A percentile compares a stretch with the other conserved stretches of the same genome.
These are phyloP conservation scores for Russula earlei DNA, from an alignment of 768 basidiomycete genomes.

Conservation along the genomic window DNA sequence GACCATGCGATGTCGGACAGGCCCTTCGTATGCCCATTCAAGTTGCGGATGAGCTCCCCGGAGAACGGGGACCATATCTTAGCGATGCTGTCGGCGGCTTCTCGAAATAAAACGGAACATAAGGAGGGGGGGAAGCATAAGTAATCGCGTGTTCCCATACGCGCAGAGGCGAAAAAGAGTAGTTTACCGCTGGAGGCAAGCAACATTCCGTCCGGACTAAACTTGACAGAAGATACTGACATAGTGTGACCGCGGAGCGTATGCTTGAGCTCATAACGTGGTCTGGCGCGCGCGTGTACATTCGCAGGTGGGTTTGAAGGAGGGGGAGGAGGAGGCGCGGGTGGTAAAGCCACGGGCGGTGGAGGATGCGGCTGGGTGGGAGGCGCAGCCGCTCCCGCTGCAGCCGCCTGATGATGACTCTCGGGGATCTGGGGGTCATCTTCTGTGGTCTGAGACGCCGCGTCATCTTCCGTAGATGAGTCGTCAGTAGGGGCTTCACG, in stretches of 20 bases:
- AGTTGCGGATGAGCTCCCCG: conserved; percentile 64
- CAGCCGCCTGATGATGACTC: conserved; percentile 38
- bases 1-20: conserved; percentile 89
- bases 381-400: conserved; percentile 33
- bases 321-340: not conserved
- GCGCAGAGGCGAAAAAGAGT: not conserved
- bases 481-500: conserved; percentile 25
- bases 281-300: conserved; percentile 34
- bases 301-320: not conserved
- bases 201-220: conserved; percentile 78
- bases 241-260: conserved; percentile 68
- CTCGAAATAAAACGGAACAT: not conserved
- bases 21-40: conserved; percentile 70
- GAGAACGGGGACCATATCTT: conserved; percentile 82
- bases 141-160: not conserved
- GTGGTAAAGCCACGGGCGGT: conserved; percentile 15
- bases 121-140: no score
- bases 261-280: conserved; percentile 62
- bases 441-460: conserved; percentile 76
- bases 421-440: conserved; percentile 74
- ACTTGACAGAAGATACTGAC: conserved; percentile 83
- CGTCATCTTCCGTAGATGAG: conserved; percentile 47
- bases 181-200: conserved; percentile 76
- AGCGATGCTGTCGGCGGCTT: conserved; percentile 68
- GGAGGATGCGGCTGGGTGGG: conserved; percentile 30